phyloP scores from a whole-genome alignment of 2,329 filamentous ascomycete genomes.

The Amylocarpus encephaloides region DNA sequence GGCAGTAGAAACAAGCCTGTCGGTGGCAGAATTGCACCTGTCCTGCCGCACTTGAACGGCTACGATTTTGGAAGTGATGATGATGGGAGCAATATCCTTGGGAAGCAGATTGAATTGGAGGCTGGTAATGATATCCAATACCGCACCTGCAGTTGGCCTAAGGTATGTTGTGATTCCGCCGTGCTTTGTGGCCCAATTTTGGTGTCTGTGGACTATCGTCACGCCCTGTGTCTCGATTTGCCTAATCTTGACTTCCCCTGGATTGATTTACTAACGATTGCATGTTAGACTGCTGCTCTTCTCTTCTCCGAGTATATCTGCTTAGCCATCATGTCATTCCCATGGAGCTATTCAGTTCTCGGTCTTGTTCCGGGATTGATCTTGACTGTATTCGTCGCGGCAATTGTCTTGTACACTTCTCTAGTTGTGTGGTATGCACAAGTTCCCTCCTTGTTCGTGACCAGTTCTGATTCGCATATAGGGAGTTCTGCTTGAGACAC shows the following conservation, averaged over 20 bases:
- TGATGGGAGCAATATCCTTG: conserved; percentile 30
- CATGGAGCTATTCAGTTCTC: conserved; percentile 83
- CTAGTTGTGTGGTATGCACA: conserved; percentile 51
- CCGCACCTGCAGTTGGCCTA: conserved; percentile 88
- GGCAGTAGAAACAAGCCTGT: conserved; percentile 12
- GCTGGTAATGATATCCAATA: conserved; percentile 79
- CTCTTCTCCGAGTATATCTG: conserved; percentile 96
- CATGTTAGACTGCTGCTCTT: conserved; percentile 65
- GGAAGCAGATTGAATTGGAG: conserved; percentile 70
- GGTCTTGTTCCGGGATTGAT: conserved; percentile 84
- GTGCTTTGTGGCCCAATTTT: conserved; percentile 3
- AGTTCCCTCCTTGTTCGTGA: neutral
- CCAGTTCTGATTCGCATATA: conserved; percentile 30
- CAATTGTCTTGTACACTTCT: conserved; percentile 77
- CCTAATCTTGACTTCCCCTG: neutral
- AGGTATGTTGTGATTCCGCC: conserved; percentile 42
- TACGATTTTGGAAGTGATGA: conserved; percentile 23
- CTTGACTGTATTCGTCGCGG: conserved; percentile 71
- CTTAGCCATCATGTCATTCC: conserved; percentile 89
- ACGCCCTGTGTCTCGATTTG: neutral
- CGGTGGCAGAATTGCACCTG: conserved; percentile 27
- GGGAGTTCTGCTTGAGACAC: conserved; percentile 86
- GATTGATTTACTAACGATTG: too few species aligned
- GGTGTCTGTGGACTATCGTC: neutral
- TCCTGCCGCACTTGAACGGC: conserved; percentile 27